These are phyloP conservation scores for Blastocystis sp. DNA, from an alignment of 352 stramenopile species.

Conservation along the genomic window DNA sequence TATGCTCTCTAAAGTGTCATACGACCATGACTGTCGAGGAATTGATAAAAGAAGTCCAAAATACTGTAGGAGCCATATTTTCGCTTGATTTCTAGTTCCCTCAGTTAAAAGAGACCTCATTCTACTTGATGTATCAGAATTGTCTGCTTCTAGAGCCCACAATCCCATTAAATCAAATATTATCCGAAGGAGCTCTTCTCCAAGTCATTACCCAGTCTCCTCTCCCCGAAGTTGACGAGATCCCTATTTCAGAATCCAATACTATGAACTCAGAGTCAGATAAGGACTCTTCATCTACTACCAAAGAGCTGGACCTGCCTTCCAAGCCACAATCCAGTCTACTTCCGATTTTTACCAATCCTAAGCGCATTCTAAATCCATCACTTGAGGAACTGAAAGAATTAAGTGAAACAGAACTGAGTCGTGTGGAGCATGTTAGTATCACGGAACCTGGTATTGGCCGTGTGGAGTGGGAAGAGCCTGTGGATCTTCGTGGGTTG, in stretches of 20 bases:
- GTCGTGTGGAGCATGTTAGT: conserved; percentile 74
- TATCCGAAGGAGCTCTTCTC: background rate
- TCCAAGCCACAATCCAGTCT: background rate
- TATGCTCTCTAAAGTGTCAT: background rate
- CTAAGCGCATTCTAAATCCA: background rate
- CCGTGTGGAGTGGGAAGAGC: conserved; percentile 76
- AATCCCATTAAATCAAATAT: background rate
- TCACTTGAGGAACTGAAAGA: background rate
- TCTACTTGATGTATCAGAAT: background rate
- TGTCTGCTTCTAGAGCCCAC: background rate
- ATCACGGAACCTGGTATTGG: conserved; percentile 73
- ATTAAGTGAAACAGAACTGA: conserved; percentile 76
- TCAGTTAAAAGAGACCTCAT: background rate
- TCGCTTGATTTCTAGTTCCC: no score
- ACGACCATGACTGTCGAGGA: background rate
- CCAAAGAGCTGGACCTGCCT: background rate
- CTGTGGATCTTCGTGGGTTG: conserved; percentile 75
- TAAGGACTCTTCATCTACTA: background rate
- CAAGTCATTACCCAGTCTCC: background rate
- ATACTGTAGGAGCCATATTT: no score
- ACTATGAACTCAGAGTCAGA: background rate
- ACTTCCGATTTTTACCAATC: conserved; percentile 32
- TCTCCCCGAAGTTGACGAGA: background rate
- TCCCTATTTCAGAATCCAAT: background rate
- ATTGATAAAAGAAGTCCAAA: background rate